Conservation (phyloP, 2,329 filamentous ascomycete species). For the Sporothrix variecibatus region DNA sequence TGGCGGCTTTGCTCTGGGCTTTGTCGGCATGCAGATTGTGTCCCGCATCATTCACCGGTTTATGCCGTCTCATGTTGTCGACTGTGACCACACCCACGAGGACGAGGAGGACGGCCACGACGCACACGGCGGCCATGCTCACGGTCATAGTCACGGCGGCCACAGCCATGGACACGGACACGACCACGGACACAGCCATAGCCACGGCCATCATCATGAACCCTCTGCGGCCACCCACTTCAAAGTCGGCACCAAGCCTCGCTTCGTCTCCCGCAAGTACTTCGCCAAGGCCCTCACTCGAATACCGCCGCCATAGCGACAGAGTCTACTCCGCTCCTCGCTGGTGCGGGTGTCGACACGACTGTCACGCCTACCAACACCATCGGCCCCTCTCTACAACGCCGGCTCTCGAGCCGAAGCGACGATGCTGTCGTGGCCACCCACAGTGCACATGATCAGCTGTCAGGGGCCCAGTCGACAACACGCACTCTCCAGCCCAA, state of each 20-base stretch:
- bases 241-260: not conserved
- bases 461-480: not conserved
- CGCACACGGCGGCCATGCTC: slow-evolving; percentile 21
- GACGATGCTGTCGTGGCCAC: not conserved
- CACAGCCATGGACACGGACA: slow-evolving; percentile 4
- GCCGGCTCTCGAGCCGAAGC: slow-evolving; percentile 32
- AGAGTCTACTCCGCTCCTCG: slow-evolving; percentile 55
- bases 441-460: not conserved
- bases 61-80: slow-evolving; percentile 77
- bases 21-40: slow-evolving; percentile 72
- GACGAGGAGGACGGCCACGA: slow-evolving; percentile 41
- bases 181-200: not conserved
- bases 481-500: slow-evolving; percentile 24
- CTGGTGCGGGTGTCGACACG: slow-evolving; percentile 31
- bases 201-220: not conserved
- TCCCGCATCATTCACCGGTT: slow-evolving; percentile 72
- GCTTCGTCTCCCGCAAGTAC: slow-evolving; percentile 19
- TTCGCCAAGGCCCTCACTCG: not conserved
- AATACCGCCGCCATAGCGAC: slow-evolving; percentile 27
- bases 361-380: slow-evolving; percentile 30
- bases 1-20: slow-evolving; percentile 68
- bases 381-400: slow-evolving; percentile 29
- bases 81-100: slow-evolving; percentile 74
- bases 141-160: not conserved
- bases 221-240: not conserved